Percentiles rank a stretch among this genome's conserved stretches.
These are phyloP conservation scores for Plectosphaerella plurivora DNA, from an alignment of 2,329 filamentous ascomycete species.

Conservation along the genomic window DNA sequence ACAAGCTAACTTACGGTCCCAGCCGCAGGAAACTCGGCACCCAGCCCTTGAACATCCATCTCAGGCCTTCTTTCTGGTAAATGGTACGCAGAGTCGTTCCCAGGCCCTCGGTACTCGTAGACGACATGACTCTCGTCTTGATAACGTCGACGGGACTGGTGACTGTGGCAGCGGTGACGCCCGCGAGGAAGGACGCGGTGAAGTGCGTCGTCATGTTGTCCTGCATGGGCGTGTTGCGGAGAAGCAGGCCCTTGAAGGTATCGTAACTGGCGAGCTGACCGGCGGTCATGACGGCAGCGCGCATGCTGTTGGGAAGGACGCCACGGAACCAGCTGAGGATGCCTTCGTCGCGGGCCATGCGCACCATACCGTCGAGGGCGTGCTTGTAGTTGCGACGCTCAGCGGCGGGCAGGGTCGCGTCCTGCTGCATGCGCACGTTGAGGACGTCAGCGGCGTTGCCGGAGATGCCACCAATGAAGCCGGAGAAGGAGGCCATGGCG, in stretches of 20 bases:
- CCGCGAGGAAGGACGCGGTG: constrained; percentile 70
- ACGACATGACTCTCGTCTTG: constrained; percentile 84
- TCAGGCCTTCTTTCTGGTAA: constrained; percentile 64
- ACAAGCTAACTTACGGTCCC: constrained; percentile 50
- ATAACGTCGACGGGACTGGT: constrained; percentile 85
- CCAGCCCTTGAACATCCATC: constrained; percentile 90
- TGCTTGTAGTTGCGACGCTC: constrained; percentile 85
- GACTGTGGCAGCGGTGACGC: constrained; percentile 78
- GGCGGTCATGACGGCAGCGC: constrained; percentile 84
- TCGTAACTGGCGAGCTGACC: constrained; percentile 83
- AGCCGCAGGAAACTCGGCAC: constrained; percentile 68
- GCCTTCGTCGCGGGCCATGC: constrained; percentile 87
- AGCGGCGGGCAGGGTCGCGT: constrained; percentile 66
- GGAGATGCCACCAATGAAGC: constrained; percentile 81
- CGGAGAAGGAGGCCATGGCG: constrained; percentile 76
- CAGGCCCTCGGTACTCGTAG: constrained; percentile 48
- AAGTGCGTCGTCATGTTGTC: constrained; percentile 77
- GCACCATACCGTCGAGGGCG: constrained; percentile 78
- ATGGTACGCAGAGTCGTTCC: constrained; percentile 60
- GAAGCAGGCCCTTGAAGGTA: constrained; percentile 67
- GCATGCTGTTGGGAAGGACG: constrained; percentile 75
- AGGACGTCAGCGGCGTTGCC: constrained; percentile 95
- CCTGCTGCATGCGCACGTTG: constrained; percentile 98
- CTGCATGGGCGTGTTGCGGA: constrained; percentile 60
- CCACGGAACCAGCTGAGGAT: constrained; percentile 73